Conservation (phyloP, 495 filamentous ascomycete species). For the Chaetomium cochliodes region DNA sequence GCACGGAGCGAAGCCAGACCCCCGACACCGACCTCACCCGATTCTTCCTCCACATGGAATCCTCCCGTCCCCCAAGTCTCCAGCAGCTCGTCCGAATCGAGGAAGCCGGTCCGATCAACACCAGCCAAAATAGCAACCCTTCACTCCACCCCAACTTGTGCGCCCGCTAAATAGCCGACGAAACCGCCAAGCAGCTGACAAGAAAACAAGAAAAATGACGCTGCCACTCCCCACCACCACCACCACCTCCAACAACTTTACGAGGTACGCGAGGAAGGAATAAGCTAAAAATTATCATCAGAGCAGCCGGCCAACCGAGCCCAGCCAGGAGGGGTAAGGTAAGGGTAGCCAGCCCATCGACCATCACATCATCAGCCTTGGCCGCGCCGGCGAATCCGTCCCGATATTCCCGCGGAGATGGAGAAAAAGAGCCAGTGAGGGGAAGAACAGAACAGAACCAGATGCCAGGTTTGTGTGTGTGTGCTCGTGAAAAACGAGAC, state of each 20-base stretch:
- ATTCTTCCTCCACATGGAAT: background rate
- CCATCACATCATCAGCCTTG: background rate
- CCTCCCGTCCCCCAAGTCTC: background rate
- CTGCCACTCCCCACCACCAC: background rate
- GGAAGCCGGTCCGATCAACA: background rate
- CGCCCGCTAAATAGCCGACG: background rate
- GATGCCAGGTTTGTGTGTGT: background rate
- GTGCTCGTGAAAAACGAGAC: background rate
- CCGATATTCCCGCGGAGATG: constrained; percentile 10
- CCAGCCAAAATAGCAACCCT: background rate
- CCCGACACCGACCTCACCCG: constrained; percentile 3
- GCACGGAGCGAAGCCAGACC: background rate
- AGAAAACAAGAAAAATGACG: background rate
- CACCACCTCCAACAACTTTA: background rate
- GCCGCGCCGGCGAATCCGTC: background rate
- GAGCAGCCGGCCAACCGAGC: background rate
- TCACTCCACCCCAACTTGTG: too few species aligned
- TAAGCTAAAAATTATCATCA: background rate
- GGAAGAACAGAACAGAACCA: too few species aligned
- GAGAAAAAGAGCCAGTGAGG: background rate
- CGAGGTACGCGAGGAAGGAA: too few species aligned
- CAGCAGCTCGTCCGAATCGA: background rate
- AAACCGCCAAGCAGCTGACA: background rate
- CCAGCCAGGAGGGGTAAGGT: background rate
- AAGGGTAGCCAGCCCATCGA: background rate